Percentiles rank a stretch among this genome's conserved stretches.
Conservation (phyloP, 768 basidiomycete species). For the Phlebiopsis gigantea region DNA sequence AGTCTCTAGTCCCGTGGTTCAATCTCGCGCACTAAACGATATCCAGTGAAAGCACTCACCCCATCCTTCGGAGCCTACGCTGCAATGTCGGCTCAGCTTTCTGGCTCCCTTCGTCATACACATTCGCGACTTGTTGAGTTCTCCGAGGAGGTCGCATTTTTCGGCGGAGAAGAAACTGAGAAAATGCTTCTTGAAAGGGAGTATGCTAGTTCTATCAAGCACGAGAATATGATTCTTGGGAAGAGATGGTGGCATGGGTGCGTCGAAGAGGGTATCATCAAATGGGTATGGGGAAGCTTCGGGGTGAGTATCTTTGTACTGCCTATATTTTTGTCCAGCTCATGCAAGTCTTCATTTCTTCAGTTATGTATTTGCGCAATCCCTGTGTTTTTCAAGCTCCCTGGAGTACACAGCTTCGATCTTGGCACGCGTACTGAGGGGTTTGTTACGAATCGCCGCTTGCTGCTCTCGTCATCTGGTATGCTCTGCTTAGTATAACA, state of each 20-base stretch:
- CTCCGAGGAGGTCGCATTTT: constrained; percentile 84
- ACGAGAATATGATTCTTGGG: constrained; percentile 75
- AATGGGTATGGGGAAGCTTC: constrained; percentile 95
- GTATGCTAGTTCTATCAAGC: constrained; percentile 79
- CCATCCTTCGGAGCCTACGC: constrained; percentile 92
- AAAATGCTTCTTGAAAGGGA: constrained; percentile 87
- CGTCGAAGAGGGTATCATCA: constrained; percentile 92
- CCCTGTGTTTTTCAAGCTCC: constrained; percentile 86
- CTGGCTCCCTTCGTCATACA: constrained; percentile 85
- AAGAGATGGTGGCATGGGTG: constrained; percentile 88
- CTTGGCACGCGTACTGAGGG: constrained; percentile 89
- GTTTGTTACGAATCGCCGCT: constrained; percentile 95
- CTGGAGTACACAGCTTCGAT: constrained; percentile 62
- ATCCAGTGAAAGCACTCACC: constrained; percentile 76
- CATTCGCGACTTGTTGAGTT: constrained; percentile 90
- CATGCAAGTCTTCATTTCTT: too few relatives aligned
- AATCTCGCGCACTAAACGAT: neutral
- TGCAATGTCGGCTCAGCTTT: constrained; percentile 79
- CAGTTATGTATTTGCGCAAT: constrained; percentile 87
- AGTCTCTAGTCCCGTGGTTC: constrained; percentile 27
- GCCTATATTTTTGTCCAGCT: too few relatives aligned
- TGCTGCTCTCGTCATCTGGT: constrained; percentile 85
- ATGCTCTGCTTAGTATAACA: constrained; percentile 11
- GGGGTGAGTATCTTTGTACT: constrained; percentile 52
- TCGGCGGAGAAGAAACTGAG: constrained; percentile 85